These are phyloP conservation scores for Rhodamnia argentea DNA, from an alignment of 345 rosid genomes.

Conservation along the genomic window DNA sequence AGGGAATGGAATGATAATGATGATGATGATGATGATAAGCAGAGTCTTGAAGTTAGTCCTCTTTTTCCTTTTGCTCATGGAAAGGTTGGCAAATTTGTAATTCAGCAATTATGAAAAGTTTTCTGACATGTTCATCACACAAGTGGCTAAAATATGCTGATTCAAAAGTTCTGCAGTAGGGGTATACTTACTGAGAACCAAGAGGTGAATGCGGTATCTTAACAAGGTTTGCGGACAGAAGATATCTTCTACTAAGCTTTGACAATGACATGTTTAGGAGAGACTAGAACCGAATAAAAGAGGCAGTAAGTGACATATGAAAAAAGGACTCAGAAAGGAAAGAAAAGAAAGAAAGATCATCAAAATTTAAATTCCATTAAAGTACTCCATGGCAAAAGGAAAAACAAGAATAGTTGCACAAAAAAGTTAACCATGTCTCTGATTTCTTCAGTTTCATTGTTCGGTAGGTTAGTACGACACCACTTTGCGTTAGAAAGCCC, in stretches of 20 bases:
- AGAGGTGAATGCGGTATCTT: not conserved
- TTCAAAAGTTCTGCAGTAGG: not conserved
- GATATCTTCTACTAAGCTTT: constrained; percentile 8
- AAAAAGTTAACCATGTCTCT: not conserved
- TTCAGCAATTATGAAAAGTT: not conserved
- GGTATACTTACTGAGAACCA: constrained; percentile 9
- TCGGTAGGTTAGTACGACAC: not conserved
- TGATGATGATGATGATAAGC: not conserved
- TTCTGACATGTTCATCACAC: not conserved
- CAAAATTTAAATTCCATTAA: not conserved
- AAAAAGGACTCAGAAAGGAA: not conserved
- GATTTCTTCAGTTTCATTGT: not conserved
- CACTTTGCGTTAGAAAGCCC: not conserved
- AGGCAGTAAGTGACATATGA: not conserved
- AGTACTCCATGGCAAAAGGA: not conserved
- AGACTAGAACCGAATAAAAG: not conserved
- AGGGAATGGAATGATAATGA: not conserved
- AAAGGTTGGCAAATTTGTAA: not conserved
- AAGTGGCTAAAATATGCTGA: not conserved
- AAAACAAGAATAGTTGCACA: not conserved
- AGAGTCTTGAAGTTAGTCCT: not conserved
- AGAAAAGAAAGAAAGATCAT: not conserved
- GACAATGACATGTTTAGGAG: constrained; percentile 15
- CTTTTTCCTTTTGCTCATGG: not conserved
- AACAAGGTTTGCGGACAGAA: not conserved